phyloP scores from a whole-genome alignment of 2,329 filamentous ascomycete species.

The Calonectria henricotiae region DNA sequence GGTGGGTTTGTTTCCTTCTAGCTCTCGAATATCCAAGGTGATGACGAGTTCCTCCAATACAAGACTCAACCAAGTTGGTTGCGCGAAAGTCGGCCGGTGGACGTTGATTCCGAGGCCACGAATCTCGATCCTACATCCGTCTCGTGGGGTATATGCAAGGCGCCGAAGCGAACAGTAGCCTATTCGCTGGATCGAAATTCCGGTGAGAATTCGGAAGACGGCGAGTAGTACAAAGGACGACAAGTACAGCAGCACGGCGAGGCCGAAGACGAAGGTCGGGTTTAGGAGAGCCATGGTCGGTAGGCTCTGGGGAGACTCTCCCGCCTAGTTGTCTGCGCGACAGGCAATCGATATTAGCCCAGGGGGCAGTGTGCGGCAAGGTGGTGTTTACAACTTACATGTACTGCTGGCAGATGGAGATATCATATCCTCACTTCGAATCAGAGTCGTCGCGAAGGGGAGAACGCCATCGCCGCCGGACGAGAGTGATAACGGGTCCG shows the following conservation, averaged over 20 bases:
- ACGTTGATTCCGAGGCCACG: conserved; percentile 89
- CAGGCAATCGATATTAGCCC: conserved; percentile 43
- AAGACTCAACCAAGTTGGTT: conserved; percentile 96
- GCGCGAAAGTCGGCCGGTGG: conserved; percentile 95
- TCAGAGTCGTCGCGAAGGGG: conserved; percentile 43
- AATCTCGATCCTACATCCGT: conserved; percentile 92
- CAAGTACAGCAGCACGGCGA: conserved; percentile 89
- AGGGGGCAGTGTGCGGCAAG: conserved; percentile 48
- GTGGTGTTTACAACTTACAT: conserved; percentile 49
- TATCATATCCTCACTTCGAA: conserved; percentile 52
- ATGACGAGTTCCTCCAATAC: conserved; percentile 89
- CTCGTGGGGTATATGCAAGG: conserved; percentile 89
- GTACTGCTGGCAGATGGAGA: conserved; percentile 46
- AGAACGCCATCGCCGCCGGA: conserved; percentile 51
- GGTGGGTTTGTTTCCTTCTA: conserved; percentile 68
- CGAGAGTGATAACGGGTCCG: conserved; percentile 37
- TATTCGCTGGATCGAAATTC: conserved; percentile 94
- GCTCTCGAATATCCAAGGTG: conserved; percentile 82
- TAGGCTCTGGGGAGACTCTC: conserved; percentile 49
- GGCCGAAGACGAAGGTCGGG: conserved; percentile 88
- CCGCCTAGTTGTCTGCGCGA: conserved; percentile 48
- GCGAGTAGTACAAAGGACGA: conserved; percentile 95
- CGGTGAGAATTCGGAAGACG: conserved; percentile 91
- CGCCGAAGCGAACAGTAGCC: conserved; percentile 94
- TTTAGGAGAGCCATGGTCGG: conserved; percentile 75